Percentiles rank a stretch among this genome's conserved stretches.
phyloP scores from a whole-genome alignment of 2,329 filamentous ascomycete species.

The Venturia asperata region DNA sequence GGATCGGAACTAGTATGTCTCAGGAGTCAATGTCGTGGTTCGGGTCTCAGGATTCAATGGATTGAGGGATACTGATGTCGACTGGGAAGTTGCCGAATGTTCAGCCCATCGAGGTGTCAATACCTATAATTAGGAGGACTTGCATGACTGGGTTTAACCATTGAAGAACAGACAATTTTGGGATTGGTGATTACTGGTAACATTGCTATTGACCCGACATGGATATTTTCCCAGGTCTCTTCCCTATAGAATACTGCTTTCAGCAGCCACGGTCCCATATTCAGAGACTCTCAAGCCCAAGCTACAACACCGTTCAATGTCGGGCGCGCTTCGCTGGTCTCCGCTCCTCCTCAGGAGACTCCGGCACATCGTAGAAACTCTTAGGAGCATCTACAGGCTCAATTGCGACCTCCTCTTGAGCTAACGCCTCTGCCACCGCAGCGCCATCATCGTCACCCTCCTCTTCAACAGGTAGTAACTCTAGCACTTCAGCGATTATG shows the following conservation, averaged over 20 bases:
- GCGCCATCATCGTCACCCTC: neutral
- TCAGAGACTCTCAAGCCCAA: neutral
- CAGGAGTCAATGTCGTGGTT: too few species aligned
- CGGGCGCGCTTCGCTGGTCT: neutral
- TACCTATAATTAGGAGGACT: neutral
- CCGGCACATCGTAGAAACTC: neutral
- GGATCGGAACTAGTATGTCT: too few species aligned
- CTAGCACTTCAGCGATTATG: neutral
- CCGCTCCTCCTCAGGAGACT: neutral
- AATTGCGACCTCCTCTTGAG: conserved; percentile 4
- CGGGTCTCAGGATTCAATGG: too few species aligned
- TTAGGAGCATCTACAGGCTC: neutral
- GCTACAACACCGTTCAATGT: neutral
- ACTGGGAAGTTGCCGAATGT: too few species aligned
- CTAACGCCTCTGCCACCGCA: neutral
- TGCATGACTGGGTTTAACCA: neutral
- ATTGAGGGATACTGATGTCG: neutral
- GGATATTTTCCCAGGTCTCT: too few species aligned
- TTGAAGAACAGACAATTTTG: neutral
- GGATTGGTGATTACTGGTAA: neutral
- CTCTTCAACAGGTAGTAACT: neutral
- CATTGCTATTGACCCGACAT: too few species aligned
- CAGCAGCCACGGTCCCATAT: neutral
- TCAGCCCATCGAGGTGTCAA: neutral
- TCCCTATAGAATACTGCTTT: neutral